Evolutionary conservation across 2,329 filamentous ascomycete species (phyloP).

Genomic region (Emmonsiellopsis sp.): DNA sequence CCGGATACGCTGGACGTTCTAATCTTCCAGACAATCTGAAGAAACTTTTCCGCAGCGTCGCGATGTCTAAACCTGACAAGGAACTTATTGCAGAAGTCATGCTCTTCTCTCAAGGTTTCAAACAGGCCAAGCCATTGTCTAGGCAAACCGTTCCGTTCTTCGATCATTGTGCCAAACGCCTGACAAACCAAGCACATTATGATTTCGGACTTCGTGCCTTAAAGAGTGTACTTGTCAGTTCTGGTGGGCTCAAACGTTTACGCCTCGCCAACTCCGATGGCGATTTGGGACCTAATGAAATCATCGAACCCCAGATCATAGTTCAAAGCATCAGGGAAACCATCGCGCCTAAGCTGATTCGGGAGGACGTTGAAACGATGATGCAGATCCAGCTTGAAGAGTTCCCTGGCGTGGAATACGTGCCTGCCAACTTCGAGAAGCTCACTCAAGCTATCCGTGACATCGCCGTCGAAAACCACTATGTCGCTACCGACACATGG

Average conservation of each 20-base stretch:
- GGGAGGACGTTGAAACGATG: constrained; percentile 84
- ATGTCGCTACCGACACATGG: constrained; percentile 89
- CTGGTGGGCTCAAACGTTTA: constrained; percentile 85
- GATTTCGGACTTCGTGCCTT: constrained; percentile 96
- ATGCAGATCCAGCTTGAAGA: constrained; percentile 69
- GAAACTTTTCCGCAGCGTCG: constrained; percentile 97
- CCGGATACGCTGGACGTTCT: constrained; percentile 93
- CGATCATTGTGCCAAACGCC: constrained; percentile 67
- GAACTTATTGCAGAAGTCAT: constrained; percentile 99
- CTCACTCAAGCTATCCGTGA: constrained; percentile 73
- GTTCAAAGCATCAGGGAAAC: constrained; percentile 98
- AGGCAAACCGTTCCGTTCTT: constrained; percentile 98
- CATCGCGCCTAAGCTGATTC: constrained; percentile 93
- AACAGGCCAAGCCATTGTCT: constrained; percentile 84
- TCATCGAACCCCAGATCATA: constrained; percentile 91
- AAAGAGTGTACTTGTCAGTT: constrained; percentile 98
- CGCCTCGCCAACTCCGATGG: constrained; percentile 54
- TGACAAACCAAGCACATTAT: constrained; percentile 97
- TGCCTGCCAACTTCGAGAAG: constrained; percentile 74
- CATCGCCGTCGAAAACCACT: constrained; percentile 73
- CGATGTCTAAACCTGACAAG: constrained; percentile 99
- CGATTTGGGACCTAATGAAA: constrained; percentile 54
- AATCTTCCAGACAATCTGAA: constrained; percentile 98
- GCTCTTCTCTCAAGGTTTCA: constrained; percentile 99
- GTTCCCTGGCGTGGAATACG: constrained; percentile 88